phyloP scores from a whole-genome alignment of 2,329 filamentous ascomycete genomes.

The Botrytis sinoallii region DNA sequence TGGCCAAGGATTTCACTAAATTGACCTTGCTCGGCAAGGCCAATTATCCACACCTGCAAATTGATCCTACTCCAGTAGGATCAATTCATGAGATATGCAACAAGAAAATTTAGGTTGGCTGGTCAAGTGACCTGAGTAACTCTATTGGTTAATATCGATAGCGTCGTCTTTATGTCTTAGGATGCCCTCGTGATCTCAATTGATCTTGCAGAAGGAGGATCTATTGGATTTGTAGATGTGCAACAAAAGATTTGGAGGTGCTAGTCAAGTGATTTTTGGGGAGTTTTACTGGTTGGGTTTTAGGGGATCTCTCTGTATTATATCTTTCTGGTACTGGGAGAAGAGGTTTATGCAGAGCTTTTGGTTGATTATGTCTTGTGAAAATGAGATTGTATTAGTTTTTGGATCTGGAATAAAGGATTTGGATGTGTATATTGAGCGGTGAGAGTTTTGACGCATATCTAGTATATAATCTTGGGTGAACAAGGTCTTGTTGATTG shows the following conservation, averaged over 20 bases:
- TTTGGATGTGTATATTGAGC: not conserved
- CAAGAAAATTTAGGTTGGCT: not conserved
- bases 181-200: not conserved
- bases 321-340: not conserved
- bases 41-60: not conserved
- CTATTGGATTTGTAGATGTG: not conserved
- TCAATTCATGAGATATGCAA: not conserved
- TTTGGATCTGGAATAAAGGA: not conserved
- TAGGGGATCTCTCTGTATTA: not conserved
- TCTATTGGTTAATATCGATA: not conserved
- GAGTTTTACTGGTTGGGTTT: not conserved
- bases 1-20: not conserved
- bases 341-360: not conserved
- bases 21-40: not conserved
- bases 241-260: not conserved
- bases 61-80: not conserved
- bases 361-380: not conserved
- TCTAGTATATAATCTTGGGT: not conserved
- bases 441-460: not conserved
- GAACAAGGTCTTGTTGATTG: not conserved
- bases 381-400: not conserved
- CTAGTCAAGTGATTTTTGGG: not conserved
- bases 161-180: not conserved
- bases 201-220: not conserved
- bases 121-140: not conserved